Conservation (phyloP, 208 protist species). For the Leishmania braziliensis region DNA sequence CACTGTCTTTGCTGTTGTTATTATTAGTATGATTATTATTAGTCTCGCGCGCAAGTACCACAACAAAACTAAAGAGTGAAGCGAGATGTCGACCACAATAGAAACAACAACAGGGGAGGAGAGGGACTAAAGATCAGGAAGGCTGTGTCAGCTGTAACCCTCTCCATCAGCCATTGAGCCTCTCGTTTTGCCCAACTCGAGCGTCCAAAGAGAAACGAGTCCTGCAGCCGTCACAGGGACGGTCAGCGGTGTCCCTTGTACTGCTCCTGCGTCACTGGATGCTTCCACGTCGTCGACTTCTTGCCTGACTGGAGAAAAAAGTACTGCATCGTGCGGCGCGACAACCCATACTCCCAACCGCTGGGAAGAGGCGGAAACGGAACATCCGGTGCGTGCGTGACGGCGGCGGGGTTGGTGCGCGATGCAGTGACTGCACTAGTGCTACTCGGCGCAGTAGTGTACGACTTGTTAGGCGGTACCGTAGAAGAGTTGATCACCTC, state of each 20-base stretch:
- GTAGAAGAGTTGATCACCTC: not conserved
- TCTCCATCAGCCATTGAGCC: not conserved
- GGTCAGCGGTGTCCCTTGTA: slow-evolving; percentile 30
- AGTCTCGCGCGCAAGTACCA: not conserved
- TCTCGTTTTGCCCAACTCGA: not conserved
- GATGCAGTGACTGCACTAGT: not conserved
- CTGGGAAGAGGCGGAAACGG: slow-evolving; percentile 32
- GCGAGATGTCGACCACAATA: not conserved
- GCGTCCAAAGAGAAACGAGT: not conserved
- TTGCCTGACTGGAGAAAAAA: slow-evolving; percentile 37
- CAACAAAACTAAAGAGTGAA: slow-evolving; percentile 3
- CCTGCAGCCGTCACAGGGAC: too few species aligned
- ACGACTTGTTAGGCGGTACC: not conserved
- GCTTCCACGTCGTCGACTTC: slow-evolving; percentile 39
- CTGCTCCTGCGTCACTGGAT: slow-evolving; percentile 38
- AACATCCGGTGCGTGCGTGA: slow-evolving; percentile 15
- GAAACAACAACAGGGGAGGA: not conserved
- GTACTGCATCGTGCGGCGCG: slow-evolving; percentile 38
- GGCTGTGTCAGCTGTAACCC: not conserved
- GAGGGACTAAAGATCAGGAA: not conserved
- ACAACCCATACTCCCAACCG: slow-evolving; percentile 35
- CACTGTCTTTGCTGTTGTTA: not conserved
- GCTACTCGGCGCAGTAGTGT: not conserved
- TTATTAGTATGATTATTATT: slow-evolving; percentile 11
- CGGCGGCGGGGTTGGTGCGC: not conserved